Evolutionary conservation across 2,329 filamentous ascomycete genomes (phyloP).

Genomic region (Nemania abortiva): DNA sequence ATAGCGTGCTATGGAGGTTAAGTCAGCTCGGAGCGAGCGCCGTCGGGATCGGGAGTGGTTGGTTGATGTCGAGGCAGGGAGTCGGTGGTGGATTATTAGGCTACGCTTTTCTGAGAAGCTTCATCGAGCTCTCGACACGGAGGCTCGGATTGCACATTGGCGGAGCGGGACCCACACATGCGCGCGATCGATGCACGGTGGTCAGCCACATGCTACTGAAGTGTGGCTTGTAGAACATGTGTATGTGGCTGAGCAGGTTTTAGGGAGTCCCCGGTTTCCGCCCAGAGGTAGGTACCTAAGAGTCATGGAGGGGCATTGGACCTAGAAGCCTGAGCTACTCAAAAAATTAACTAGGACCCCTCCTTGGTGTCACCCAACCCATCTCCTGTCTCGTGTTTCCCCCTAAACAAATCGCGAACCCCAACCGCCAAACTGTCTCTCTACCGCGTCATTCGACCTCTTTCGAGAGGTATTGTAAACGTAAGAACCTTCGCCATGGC

Average conservation of each 20-base stretch:
- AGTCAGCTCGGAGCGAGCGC: constrained; percentile 29
- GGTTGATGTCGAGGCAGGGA: constrained; percentile 27
- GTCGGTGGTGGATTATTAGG: constrained; percentile 25
- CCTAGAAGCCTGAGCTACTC: background rate
- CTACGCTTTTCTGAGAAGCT: constrained; percentile 38
- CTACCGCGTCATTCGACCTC: constrained; percentile 52
- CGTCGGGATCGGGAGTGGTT: constrained; percentile 24
- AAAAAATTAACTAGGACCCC: constrained; percentile 31
- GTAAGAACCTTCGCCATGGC: constrained; percentile 70
- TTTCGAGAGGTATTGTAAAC: constrained; percentile 49
- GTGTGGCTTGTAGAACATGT: constrained; percentile 1
- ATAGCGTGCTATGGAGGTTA: constrained; percentile 26
- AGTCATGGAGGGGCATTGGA: constrained; percentile 29
- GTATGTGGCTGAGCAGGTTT: background rate
- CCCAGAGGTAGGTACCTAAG: background rate
- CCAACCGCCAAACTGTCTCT: constrained; percentile 54
- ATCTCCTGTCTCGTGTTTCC: background rate
- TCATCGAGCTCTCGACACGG: constrained; percentile 35
- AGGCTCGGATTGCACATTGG: constrained; percentile 20
- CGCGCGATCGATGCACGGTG: background rate
- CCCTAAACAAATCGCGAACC: constrained; percentile 1
- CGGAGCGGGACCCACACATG: background rate
- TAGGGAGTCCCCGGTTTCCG: background rate
- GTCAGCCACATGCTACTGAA: constrained; percentile 6
- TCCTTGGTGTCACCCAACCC: constrained; percentile 14